phyloP scores from a whole-genome alignment of 139 green algal genomes.

The Ettlia oleoabundans region DNA sequence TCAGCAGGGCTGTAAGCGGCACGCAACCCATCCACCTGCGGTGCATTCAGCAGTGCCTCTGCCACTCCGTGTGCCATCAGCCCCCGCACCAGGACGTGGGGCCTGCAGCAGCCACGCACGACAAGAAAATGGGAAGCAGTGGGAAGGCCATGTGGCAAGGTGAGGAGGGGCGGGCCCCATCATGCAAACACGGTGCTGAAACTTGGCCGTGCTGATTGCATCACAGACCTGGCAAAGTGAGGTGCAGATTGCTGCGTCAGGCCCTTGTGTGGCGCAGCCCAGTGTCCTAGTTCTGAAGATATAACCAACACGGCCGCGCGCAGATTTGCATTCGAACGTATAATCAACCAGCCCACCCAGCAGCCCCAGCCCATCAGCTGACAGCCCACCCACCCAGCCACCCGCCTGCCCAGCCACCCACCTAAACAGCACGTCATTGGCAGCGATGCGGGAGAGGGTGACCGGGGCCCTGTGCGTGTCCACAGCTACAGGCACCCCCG shows the following conservation, averaged over 20 bases:
- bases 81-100: constrained; percentile 49
- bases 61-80: constrained; percentile 60
- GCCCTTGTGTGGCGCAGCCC: too few species aligned
- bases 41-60: constrained; percentile 68
- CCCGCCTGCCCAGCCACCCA: background rate
- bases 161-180: too few species aligned
- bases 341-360: background rate
- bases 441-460: constrained; percentile 29
- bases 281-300: too few species aligned
- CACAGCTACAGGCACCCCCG: constrained; percentile 41
- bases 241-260: too few species aligned
- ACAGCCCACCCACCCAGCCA: background rate
- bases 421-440: constrained; percentile 46
- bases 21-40: background rate
- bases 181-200: too few species aligned
- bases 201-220: too few species aligned
- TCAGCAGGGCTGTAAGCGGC: background rate
- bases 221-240: too few species aligned
- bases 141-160: background rate
- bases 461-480: constrained; percentile 44
- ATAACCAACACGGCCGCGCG: too few species aligned
- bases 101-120: constrained; percentile 16
- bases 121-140: background rate
- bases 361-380: background rate
- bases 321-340: background rate